Conservation (phyloP, 2,329 filamentous ascomycete species). For the Epichloe sibirici region DNA sequence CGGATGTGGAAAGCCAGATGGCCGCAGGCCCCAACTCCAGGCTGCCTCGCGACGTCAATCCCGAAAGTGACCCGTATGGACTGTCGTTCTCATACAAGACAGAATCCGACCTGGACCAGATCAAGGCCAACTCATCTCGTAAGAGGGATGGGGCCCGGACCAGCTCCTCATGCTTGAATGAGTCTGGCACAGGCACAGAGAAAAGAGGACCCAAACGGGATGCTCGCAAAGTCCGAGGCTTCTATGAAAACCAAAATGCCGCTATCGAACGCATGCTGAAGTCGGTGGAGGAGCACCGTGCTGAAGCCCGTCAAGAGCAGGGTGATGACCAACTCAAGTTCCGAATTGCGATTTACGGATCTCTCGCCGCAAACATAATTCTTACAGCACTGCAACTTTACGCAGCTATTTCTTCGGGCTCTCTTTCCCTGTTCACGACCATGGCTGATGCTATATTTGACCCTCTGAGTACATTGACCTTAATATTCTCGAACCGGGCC, state of each 20-base stretch:
- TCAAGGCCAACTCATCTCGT: slow-evolving; percentile 68
- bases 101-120: slow-evolving; percentile 59
- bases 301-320: slow-evolving; percentile 67
- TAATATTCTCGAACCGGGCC: slow-evolving; percentile 78
- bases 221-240: slow-evolving; percentile 54
- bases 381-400: slow-evolving; percentile 78
- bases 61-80: slow-evolving; percentile 67
- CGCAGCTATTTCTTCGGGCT: slow-evolving; percentile 73
- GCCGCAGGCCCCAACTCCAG: slow-evolving; percentile 25
- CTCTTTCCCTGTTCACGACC: slow-evolving; percentile 92
- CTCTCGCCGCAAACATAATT: slow-evolving; percentile 68
- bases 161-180: slow-evolving; percentile 2
- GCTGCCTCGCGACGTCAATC: slow-evolving; percentile 41
- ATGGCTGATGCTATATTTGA: slow-evolving; percentile 96
- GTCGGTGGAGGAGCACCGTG: slow-evolving; percentile 80
- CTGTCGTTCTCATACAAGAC: slow-evolving; percentile 70
- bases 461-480: slow-evolving; percentile 74
- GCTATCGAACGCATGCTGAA: slow-evolving; percentile 88
- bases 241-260: slow-evolving; percentile 86
- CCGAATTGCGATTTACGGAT: slow-evolving; percentile 53
- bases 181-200: not conserved
- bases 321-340: slow-evolving; percentile 70
- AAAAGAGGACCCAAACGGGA: slow-evolving; percentile 17
- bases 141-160: slow-evolving; percentile 45
- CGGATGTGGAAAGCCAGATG: slow-evolving; percentile 38